Evolutionary conservation across 75 land plant genomes (phyloP), one percentile per base, ranked within the genome.

Genomic region (Selaginella tamariscina): DNA sequence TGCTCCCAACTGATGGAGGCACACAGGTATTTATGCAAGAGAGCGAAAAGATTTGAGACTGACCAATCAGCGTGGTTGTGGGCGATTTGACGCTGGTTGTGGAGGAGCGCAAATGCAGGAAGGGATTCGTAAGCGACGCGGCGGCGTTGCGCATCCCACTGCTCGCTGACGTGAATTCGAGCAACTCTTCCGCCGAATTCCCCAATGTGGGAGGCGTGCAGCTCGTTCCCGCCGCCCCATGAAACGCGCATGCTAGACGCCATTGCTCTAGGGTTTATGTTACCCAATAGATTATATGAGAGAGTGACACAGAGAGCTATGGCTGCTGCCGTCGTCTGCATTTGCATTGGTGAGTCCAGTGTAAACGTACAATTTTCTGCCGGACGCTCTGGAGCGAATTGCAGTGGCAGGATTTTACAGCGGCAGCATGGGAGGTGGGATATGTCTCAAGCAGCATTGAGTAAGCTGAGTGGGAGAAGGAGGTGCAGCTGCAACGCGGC

Each of bases 1-100:
- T 82, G 74, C 65, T 92, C 81, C 95, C 87, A 89, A 94, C 97
- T 92, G 56, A 63, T 32, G 65, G 55, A 33, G 30, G 65, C 30
- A 56, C 73, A 15, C 23, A 15, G 64, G 11, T 11, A 11, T 23
- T 11, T 15, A 60, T 18, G 13, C 56, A 32, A 56, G 73, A 65
- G 65, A 55, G 2, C 87, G 77, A 21, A 75, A 82, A 0, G 31
- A 32, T n/a, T 55, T 9, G 5, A 32, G 39, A 54, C 54, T 65
- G 2, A 69, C 70, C 24, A 75, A 29, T 56, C 75, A 56, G 39
- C 66, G 70, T 0, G 78, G 68, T 27, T 68, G 32, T 8, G 55
- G 59, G 23, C 33, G 24, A 28, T 69, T 29, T 76, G 75, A 69
- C 30, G 79, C 67, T 66, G 74, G 49, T 74, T 79, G 65, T 83